phyloP scores from a whole-genome alignment of 768 basidiomycete species.

The Lentinula edodes region DNA sequence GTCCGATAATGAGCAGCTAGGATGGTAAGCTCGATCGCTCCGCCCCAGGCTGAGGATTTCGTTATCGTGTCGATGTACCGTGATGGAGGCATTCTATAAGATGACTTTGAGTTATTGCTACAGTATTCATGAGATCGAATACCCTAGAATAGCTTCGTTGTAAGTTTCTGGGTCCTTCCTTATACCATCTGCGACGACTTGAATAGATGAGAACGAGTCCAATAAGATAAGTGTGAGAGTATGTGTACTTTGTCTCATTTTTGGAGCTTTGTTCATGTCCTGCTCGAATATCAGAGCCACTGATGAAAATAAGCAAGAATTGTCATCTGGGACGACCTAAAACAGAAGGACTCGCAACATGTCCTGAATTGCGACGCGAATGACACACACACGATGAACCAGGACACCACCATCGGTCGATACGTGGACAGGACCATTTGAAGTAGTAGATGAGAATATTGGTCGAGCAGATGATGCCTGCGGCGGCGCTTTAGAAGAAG shows the following conservation, averaged over 20 bases:
- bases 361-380: not conserved
- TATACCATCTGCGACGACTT: slow-evolving; percentile 86
- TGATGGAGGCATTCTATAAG: slow-evolving; percentile 42
- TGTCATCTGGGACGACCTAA: slow-evolving; percentile 93
- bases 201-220: not conserved
- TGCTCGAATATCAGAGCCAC: slow-evolving; percentile 84
- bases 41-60: slow-evolving; percentile 84
- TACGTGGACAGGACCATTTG: slow-evolving; percentile 50
- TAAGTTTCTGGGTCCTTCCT: slow-evolving; percentile 64
- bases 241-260: slow-evolving; percentile 67
- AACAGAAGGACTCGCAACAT: not conserved
- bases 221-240: not conserved
- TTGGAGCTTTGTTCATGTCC: slow-evolving; percentile 60
- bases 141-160: slow-evolving; percentile 87
- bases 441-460: slow-evolving; percentile 14
- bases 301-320: slow-evolving; percentile 90
- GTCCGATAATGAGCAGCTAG: slow-evolving; percentile 77
- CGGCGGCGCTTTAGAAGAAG: slow-evolving; percentile 17
- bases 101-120: not conserved
- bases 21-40: slow-evolving; percentile 89
- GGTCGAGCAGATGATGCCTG: slow-evolving; percentile 16
- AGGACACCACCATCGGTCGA: slow-evolving; percentile 59
- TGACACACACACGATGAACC: slow-evolving; percentile 57
- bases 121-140: slow-evolving; percentile 11
- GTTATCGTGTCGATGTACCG: slow-evolving; percentile 80